phyloP scores from a whole-genome alignment of 2,329 filamentous ascomycete species.

The Trichoderma oligosporum region DNA sequence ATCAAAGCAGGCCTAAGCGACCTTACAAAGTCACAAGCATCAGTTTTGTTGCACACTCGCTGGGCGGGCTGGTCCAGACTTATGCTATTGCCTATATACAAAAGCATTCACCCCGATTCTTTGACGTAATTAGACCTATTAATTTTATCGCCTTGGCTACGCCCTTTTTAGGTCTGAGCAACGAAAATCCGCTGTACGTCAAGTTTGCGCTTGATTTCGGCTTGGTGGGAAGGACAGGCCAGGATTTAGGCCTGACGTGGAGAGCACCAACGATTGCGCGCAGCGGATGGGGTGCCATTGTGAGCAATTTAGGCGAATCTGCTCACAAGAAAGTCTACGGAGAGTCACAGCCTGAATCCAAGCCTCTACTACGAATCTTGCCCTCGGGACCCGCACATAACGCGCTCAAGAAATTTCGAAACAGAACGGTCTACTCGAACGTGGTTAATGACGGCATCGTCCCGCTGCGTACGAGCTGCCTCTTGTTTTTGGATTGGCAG shows the following conservation, averaged over 20 bases:
- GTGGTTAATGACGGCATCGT: slow-evolving; percentile 98
- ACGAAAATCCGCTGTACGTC: slow-evolving; percentile 96
- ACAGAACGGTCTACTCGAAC: slow-evolving; percentile 91
- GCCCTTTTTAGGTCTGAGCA: slow-evolving; percentile 86
- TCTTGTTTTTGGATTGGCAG: slow-evolving; percentile 97
- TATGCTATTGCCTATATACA: slow-evolving; percentile 96
- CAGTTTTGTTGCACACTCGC: slow-evolving; percentile 88
- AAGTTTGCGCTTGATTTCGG: slow-evolving; percentile 97
- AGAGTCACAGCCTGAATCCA: slow-evolving; percentile 70
- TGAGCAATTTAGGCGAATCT: slow-evolving; percentile 73
- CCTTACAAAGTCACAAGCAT: slow-evolving; percentile 88
- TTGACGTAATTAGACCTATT: slow-evolving; percentile 76
- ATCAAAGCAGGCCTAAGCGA: slow-evolving; percentile 37
- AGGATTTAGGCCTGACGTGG: slow-evolving; percentile 94
- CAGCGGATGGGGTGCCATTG: slow-evolving; percentile 84
- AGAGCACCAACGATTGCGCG: slow-evolving; percentile 78
- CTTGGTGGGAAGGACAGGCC: slow-evolving; percentile 89
- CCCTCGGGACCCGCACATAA: slow-evolving; percentile 88
- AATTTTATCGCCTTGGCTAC: slow-evolving; percentile 89
- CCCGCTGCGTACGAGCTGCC: slow-evolving; percentile 85
- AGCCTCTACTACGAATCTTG: slow-evolving; percentile 81
- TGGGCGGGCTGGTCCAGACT: slow-evolving; percentile 85
- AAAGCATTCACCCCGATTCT: slow-evolving; percentile 90
- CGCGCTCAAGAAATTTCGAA: slow-evolving; percentile 81
- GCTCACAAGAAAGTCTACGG: slow-evolving; percentile 57